Base-by-base conservation (phyloP, 2,329 filamentous ascomycete genomes). In the Diatrype stigma region DNA sequence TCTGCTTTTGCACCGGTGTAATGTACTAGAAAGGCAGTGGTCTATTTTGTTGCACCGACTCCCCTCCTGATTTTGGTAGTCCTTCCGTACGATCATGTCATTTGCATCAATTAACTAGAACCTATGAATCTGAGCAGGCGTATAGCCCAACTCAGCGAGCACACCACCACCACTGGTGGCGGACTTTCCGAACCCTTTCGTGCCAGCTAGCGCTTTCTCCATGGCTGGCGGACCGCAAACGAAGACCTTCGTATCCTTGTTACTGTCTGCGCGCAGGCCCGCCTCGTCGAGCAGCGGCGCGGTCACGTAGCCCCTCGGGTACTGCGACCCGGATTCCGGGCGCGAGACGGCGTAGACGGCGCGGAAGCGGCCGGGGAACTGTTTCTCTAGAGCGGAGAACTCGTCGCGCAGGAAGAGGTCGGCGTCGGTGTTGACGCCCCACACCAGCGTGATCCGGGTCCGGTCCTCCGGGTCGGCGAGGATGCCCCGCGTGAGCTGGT, bases 191-290 rank as follows among this genome's bases (percentile, higher is more conserved):
- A 44, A 44, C 22, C 40, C 40, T 26, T 44, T 44, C 37, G 68
- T 68, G 4, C 79, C 80, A 2, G 79, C 70, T 35, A 86, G 63
- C 11, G 77, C 73, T 51, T 71, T 71, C 64, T 87, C 81, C 84
- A 89, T 87, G 0, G 75, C 73, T 1, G 85, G 84, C 17, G 86
- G 86, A 0, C 86, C 86, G 62, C 85, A 88, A 1, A 89, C 73
- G 60, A 88, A 85, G 0, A 89, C 81, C 67, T 86, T 86, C 2
- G 71, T 73, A 28, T 74, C 69, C 54, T 68, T 67, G 53, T 52
- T 51, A 3, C 47, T 60, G n/a, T 59, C 61, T 6, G 72, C 63
- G 10, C 22, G 14, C n/a, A 44, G 21, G 6, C 70, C 67, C 12
- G 80, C 73, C 55, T 80, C 72, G 54, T 73, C 65, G 51, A 89